A percentile compares a stretch with the other conserved stretches of the same genome.
These are phyloP conservation scores for Eucalyptus sp. DNA, from an alignment of 345 rosid species.

Conservation along the genomic window DNA sequence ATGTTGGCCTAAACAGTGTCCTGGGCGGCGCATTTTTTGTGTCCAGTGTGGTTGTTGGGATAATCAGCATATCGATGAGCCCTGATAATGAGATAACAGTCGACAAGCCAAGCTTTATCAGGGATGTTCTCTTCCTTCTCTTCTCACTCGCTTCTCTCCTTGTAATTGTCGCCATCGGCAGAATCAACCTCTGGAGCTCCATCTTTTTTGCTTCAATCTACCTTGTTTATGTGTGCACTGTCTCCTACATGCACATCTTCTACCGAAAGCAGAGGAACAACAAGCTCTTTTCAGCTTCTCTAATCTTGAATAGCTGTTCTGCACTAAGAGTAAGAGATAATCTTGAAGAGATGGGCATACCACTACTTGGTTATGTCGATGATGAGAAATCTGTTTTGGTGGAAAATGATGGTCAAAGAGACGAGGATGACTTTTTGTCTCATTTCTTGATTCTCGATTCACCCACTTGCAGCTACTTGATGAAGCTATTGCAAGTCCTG, in stretches of 20 bases:
- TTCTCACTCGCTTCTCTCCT: constrained; percentile 47
- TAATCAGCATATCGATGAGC: constrained; percentile 35
- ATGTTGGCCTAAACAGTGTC: constrained; percentile 68
- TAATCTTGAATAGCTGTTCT: background rate
- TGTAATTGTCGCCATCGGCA: constrained; percentile 37
- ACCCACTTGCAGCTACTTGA: constrained; percentile 2
- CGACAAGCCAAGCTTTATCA: constrained; percentile 52
- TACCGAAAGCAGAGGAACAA: background rate
- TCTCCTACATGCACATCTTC: constrained; percentile 34
- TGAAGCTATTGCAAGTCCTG: constrained; percentile 21
- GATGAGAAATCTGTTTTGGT: constrained; percentile 15
- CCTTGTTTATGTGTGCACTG: constrained; percentile 46
- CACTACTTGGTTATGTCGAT: constrained; percentile 38
- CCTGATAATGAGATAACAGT: constrained; percentile 16
- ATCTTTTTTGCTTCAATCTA: constrained; percentile 52
- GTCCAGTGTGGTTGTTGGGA: constrained; percentile 69
- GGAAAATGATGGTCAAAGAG: background rate
- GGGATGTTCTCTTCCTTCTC: constrained; percentile 72
- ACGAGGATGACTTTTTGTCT: background rate
- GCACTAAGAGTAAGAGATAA: background rate
- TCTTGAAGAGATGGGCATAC: constrained; percentile 19
- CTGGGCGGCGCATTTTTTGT: constrained; percentile 83
- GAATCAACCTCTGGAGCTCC: constrained; percentile 51
- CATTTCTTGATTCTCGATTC: constrained; percentile 5
- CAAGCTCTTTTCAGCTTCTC: background rate